These are phyloP conservation scores for Syzygium malaccense DNA, from an alignment of 441 rosid genomes.

Conservation along the genomic window DNA sequence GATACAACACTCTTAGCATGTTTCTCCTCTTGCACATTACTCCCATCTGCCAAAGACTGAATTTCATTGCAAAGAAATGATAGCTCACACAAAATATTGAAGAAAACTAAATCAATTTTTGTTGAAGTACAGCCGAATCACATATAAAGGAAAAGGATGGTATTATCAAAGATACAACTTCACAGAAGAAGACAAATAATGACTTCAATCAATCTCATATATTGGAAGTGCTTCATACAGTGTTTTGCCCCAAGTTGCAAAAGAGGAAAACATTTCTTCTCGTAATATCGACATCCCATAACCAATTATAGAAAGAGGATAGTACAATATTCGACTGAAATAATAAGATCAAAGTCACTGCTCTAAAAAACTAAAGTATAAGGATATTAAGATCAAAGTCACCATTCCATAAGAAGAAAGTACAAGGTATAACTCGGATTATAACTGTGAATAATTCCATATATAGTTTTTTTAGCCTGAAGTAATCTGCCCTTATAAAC, in stretches of 20 bases:
- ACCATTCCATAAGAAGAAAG: background rate
- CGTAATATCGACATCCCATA: background rate
- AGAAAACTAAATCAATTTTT: background rate
- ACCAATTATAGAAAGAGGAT: background rate
- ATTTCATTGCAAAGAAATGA: background rate
- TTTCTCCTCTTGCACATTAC: constrained; percentile 19
- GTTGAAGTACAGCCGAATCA: background rate
- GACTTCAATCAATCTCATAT: background rate
- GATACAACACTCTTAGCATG: constrained; percentile 19
- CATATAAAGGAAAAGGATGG: background rate
- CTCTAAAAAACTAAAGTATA: background rate
- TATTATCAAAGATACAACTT: background rate
- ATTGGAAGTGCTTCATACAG: background rate
- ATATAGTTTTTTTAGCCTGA: background rate
- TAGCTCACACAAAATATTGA: background rate
- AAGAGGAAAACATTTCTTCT: background rate
- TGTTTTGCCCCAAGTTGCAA: background rate
- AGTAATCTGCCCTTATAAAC: background rate
- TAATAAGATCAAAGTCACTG: background rate
- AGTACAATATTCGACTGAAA: background rate
- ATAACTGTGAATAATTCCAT: background rate
- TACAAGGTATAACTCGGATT: background rate
- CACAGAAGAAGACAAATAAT: background rate
- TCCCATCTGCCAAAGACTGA: constrained; percentile 31
- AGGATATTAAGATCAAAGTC: background rate